These are phyloP conservation scores for Xylariaceae sp. DNA, from an alignment of 2,329 filamentous ascomycete species.

Conservation along the genomic window DNA sequence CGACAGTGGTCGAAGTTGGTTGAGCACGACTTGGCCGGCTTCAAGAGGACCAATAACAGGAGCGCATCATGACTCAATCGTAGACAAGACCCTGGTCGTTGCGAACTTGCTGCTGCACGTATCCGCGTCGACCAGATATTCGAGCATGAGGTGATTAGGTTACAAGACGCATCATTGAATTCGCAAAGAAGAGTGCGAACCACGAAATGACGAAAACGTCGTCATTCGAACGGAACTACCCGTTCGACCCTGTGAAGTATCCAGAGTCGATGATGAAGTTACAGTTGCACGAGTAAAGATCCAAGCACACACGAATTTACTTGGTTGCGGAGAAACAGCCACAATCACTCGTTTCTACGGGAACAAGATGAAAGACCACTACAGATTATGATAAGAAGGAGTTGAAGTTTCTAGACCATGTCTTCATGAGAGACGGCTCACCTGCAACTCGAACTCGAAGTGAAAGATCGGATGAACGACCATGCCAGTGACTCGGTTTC, in stretches of 20 bases:
- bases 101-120: neutral
- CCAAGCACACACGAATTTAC: neutral
- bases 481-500: too few species aligned
- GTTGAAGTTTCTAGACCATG: too few species aligned
- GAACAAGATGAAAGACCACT: neutral
- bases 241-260: neutral
- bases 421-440: too few species aligned
- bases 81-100: neutral
- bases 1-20: neutral
- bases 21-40: neutral
- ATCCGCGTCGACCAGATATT: neutral
- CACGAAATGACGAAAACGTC: neutral
- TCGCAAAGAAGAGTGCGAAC: neutral
- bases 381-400: too few species aligned
- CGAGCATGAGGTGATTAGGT: neutral
- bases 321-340: neutral
- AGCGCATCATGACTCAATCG: neutral
- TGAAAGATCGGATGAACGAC: too few species aligned
- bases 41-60: neutral
- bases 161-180: neutral
- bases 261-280: neutral
- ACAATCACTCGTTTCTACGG: neutral
- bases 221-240: neutral
- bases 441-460: too few species aligned
- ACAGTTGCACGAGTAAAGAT: neutral